Conservation (phyloP, 768 basidiomycete species). For the Calocybe gangraenosa region DNA sequence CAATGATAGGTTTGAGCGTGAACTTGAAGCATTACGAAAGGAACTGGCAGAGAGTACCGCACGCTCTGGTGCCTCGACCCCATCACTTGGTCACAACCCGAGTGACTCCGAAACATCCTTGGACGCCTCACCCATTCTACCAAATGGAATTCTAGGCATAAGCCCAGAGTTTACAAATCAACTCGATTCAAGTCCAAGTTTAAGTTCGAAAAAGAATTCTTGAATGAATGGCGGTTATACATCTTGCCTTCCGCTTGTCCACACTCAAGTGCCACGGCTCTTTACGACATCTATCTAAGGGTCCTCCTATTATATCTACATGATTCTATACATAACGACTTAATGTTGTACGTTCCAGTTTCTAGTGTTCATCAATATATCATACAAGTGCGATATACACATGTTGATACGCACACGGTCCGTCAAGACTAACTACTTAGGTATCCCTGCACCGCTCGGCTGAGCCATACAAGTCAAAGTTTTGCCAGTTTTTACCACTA, state of each 20-base stretch:
- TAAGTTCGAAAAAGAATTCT: slow-evolving; percentile 9
- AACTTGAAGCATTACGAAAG: slow-evolving; percentile 85
- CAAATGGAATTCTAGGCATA: slow-evolving; percentile 8
- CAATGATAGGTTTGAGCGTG: slow-evolving; percentile 76
- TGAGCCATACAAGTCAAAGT: slow-evolving; percentile 30
- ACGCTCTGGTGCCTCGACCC: slow-evolving; percentile 52
- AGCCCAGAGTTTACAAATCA: slow-evolving; percentile 10
- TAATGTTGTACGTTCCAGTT: slow-evolving; percentile 12
- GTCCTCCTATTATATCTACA: no score
- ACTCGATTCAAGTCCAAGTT: slow-evolving; percentile 4
- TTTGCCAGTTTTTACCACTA: slow-evolving; percentile 51
- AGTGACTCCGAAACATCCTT: slow-evolving; percentile 16
- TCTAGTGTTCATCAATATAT: not conserved
- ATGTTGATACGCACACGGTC: not conserved
- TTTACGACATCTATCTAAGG: no score
- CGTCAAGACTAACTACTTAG: no score
- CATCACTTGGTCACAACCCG: slow-evolving; percentile 20
- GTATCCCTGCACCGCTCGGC: no score
- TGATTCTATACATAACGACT: slow-evolving; percentile 1
- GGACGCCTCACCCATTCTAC: slow-evolving; percentile 8
- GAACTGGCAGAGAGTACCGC: slow-evolving; percentile 73
- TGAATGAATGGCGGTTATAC: no score
- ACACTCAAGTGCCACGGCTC: no score
- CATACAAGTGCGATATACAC: not conserved
- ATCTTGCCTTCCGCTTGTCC: no score